These are phyloP conservation scores for Phytophthora cactorum DNA, from an alignment of 352 stramenopile genomes.

Conservation along the genomic window DNA sequence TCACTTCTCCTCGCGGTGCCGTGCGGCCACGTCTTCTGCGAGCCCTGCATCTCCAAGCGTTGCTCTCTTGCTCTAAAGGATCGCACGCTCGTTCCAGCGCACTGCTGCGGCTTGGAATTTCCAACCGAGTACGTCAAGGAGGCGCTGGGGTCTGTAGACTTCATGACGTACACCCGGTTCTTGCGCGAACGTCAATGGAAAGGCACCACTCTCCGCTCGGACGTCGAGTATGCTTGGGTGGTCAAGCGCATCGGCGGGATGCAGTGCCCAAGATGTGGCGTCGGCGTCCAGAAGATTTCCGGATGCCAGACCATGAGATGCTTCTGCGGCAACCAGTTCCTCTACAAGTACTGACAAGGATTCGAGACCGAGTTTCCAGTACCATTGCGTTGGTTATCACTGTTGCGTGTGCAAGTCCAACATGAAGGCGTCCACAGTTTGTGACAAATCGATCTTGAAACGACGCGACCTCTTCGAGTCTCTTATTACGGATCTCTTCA, in stretches of 20 bases:
- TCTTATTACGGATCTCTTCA: constrained; percentile 14
- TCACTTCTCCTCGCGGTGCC: constrained; percentile 18
- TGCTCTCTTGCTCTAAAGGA: constrained; percentile 44
- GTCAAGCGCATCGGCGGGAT: constrained; percentile 46
- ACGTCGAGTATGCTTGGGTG: constrained; percentile 55
- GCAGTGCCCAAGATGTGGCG: constrained; percentile 66
- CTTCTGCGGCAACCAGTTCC: constrained; percentile 26
- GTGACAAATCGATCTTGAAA: constrained; percentile 26
- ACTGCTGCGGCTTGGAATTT: constrained; percentile 70
- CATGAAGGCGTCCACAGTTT: not conserved
- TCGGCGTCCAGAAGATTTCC: constrained; percentile 51
- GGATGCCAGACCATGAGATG: constrained; percentile 54
- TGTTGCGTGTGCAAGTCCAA: not conserved
- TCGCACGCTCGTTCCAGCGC: constrained; percentile 47
- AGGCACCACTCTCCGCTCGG: constrained; percentile 43
- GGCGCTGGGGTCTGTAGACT: constrained; percentile 16
- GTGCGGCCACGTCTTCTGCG: constrained; percentile 37
- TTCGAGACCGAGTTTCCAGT: not conserved
- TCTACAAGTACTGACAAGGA: constrained; percentile 17
- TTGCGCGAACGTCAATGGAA: constrained; percentile 50
- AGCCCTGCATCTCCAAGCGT: constrained; percentile 34
- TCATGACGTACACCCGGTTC: constrained; percentile 43
- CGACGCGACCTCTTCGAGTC: constrained; percentile 25
- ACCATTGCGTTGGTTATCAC: not conserved
- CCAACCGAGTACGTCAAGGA: constrained; percentile 43